Conservation (phyloP, 768 basidiomycete species). For the Dacryopinax spathularia region DNA sequence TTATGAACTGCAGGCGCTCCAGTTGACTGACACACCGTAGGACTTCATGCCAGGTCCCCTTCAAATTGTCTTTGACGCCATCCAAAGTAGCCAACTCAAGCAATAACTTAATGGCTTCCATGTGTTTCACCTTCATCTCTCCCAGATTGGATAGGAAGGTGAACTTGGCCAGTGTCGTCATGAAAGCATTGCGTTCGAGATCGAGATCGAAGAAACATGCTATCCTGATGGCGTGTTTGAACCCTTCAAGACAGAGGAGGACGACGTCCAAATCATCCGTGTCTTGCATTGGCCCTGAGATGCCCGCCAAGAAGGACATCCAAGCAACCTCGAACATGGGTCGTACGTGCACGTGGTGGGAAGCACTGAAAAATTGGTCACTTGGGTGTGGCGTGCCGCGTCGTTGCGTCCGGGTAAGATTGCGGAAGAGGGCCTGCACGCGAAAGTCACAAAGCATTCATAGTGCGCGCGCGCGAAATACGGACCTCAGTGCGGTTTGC, state of each 20-base stretch:
- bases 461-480: background rate
- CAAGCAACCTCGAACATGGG: slow-evolving; percentile 99
- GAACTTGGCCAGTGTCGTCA: slow-evolving; percentile 90
- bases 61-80: slow-evolving; percentile 66
- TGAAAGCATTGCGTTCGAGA: slow-evolving; percentile 95
- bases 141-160: slow-evolving; percentile 95
- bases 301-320: slow-evolving; percentile 93
- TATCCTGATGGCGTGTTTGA: slow-evolving; percentile 91
- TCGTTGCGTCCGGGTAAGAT: slow-evolving; percentile 84
- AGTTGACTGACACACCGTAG: slow-evolving; percentile 94
- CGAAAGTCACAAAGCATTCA: background rate
- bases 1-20: slow-evolving; percentile 96
- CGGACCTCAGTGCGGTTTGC: slow-evolving; percentile 85
- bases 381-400: slow-evolving; percentile 54
- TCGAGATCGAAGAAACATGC: slow-evolving; percentile 96
- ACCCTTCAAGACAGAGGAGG: slow-evolving; percentile 83
- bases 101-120: slow-evolving; percentile 94
- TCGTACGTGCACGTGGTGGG: slow-evolving; percentile 86
- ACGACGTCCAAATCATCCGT: slow-evolving; percentile 89
- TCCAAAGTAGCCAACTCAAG: slow-evolving; percentile 93
- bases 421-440: slow-evolving; percentile 70
- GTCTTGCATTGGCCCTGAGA: slow-evolving; percentile 88
- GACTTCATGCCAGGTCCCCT: slow-evolving; percentile 92
- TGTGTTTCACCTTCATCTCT: slow-evolving; percentile 98
- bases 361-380: slow-evolving; percentile 93